These are phyloP conservation scores for Alternaria brassicae DNA, from an alignment of 2,329 filamentous ascomycete genomes.

Conservation along the genomic window DNA sequence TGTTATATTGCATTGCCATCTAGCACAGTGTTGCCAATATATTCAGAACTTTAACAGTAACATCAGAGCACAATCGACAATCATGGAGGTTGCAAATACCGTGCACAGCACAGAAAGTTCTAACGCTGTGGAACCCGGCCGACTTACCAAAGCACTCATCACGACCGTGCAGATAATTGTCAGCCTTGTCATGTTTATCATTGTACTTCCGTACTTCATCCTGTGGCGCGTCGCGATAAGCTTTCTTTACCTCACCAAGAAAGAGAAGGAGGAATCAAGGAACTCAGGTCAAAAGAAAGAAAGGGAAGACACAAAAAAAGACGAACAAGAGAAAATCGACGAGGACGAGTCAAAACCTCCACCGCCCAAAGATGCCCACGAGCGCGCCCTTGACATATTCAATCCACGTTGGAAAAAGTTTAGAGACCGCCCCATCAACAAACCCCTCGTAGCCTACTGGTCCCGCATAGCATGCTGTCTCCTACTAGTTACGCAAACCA, in stretches of 20 bases:
- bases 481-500: slow-evolving; percentile 2
- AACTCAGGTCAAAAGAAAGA: neutral
- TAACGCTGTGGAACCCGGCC: neutral
- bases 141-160: neutral
- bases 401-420: neutral
- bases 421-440: neutral
- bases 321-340: neutral
- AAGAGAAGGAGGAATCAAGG: neutral
- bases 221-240: slow-evolving; percentile 5
- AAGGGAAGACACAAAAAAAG: neutral
- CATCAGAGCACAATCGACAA: neutral
- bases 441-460: neutral
- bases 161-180: neutral
- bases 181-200: neutral
- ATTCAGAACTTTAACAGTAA: neutral
- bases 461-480: neutral
- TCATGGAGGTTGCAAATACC: neutral
- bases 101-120: neutral
- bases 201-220: slow-evolving; percentile 5
- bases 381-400: neutral
- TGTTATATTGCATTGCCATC: neutral
- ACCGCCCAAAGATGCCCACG: neutral
- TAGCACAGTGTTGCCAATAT: neutral
- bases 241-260: slow-evolving; percentile 1
- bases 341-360: neutral